Percentiles rank a stretch among this genome's conserved stretches.
phyloP scores from a whole-genome alignment of 768 basidiomycete genomes.

The Tulasnella calospora region DNA sequence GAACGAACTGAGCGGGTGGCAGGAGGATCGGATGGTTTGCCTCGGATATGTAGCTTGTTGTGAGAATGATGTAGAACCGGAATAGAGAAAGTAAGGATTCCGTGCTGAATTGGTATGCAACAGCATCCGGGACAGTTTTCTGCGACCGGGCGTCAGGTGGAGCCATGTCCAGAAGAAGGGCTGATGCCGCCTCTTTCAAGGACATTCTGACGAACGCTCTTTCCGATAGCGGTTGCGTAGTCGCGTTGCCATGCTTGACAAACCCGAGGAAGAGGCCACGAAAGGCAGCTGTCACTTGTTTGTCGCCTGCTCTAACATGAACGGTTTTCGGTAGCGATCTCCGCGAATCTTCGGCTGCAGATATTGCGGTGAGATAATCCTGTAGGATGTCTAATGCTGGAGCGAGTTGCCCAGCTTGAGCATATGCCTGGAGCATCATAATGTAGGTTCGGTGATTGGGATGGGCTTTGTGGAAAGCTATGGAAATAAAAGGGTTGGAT shows the following conservation, averaged over 20 bases:
- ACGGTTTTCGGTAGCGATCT: conserved; percentile 44
- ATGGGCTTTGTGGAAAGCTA: conserved; percentile 39
- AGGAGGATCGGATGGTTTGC: neutral
- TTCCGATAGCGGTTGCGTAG: neutral
- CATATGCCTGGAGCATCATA: conserved; percentile 60
- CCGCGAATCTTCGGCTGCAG: neutral
- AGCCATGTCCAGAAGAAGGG: neutral
- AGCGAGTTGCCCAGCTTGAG: conserved; percentile 64
- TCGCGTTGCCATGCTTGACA: conserved; percentile 47
- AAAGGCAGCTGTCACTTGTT: conserved; percentile 40
- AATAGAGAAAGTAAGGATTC: neutral
- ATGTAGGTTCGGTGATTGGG: conserved; percentile 68
- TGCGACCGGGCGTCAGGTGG: neutral
- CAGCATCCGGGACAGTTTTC: neutral
- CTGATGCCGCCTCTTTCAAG: neutral
- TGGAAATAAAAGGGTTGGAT: conserved; percentile 31
- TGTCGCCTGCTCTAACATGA: conserved; percentile 36
- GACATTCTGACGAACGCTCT: neutral
- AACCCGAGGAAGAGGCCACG: conserved; percentile 75
- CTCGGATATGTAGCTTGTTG: neutral
- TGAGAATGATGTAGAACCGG: conserved; percentile 3
- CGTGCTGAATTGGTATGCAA: neutral
- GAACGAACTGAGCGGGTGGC: neutral
- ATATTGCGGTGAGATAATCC: conserved; percentile 38
- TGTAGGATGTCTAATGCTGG: conserved; percentile 53